Percentiles rank a stretch among this genome's conserved stretches.
Conservation (phyloP, 257 asterid species). For the Prunella vulgaris region DNA sequence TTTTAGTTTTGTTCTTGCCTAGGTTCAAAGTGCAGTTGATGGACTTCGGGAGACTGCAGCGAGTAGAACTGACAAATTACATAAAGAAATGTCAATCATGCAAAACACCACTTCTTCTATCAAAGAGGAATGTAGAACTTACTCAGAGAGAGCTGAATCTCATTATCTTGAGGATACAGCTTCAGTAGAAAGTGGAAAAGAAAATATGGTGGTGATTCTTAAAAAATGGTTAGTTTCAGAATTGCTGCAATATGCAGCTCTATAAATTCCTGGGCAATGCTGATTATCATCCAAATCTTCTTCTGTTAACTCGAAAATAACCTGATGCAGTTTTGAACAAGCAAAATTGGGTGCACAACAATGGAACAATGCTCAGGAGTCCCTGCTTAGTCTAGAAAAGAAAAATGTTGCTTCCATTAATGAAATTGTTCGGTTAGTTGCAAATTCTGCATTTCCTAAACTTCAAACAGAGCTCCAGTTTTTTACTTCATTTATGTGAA, state of each 20-base stretch:
- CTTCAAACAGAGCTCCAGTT: not conserved
- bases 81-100: constrained; percentile 83
- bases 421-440: constrained; percentile 63
- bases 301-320: constrained; percentile 2
- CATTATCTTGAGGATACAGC: constrained; percentile 63
- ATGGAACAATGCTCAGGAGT: constrained; percentile 67
- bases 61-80: constrained; percentile 55
- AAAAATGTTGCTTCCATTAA: constrained; percentile 55
- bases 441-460: not conserved
- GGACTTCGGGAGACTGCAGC: constrained; percentile 70
- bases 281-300: not conserved
- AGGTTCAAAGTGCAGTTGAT: constrained; percentile 72
- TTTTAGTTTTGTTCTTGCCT: not conserved
- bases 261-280: not conserved
- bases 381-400: constrained; percentile 58
- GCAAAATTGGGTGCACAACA: constrained; percentile 70
- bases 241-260: constrained; percentile 1
- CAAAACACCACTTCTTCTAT: constrained; percentile 56
- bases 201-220: constrained; percentile 55
- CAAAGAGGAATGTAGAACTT: constrained; percentile 61
- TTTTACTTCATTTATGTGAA: not conserved
- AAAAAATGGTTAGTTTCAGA: constrained; percentile 56
- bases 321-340: constrained; percentile 56
- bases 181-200: constrained; percentile 65
- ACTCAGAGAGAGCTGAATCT: constrained; percentile 55